phyloP scores from a whole-genome alignment of 192 early-diverging fungal genomes.

The Mortierella antarctica region DNA sequence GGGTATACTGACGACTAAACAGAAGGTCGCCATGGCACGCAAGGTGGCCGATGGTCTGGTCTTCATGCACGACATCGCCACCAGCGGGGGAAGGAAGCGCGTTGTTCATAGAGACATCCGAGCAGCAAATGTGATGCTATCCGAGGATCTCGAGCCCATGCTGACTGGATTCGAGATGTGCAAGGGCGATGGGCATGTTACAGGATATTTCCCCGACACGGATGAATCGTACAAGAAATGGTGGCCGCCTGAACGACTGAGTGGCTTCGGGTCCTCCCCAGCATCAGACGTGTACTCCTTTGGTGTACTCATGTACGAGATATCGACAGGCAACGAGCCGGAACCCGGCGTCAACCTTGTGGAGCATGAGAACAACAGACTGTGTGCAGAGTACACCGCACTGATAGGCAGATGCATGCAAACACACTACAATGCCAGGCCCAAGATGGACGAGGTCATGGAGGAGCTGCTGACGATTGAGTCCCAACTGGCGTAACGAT shows the following conservation, averaged over 20 bases:
- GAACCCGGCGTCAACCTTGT: neutral
- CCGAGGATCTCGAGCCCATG: conserved; percentile 7
- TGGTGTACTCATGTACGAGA: conserved; percentile 10
- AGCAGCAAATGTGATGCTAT: conserved; percentile 4
- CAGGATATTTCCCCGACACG: neutral
- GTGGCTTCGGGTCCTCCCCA: neutral
- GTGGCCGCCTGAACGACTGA: neutral
- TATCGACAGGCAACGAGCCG: conserved; percentile 3
- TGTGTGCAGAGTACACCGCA: conserved; percentile 7
- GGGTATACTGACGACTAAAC: neutral
- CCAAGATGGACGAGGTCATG: neutral
- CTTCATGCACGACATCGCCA: conserved; percentile 5
- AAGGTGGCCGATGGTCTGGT: conserved; percentile 10
- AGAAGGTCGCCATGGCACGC: conserved; percentile 18
- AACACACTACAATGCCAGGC: neutral
- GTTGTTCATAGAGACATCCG: conserved; percentile 12
- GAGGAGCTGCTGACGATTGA: conserved; percentile 3
- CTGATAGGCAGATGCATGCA: neutral
- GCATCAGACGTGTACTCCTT: conserved; percentile 4
- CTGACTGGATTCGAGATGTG: conserved; percentile 9
- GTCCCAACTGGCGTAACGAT: neutral
- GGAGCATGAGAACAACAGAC: neutral
- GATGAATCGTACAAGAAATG: neutral
- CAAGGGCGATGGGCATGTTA: neutral
- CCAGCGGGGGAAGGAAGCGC: neutral